Base-by-base conservation (phyloP, 768 basidiomycete species). In the Leccinum aurantiacum region DNA sequence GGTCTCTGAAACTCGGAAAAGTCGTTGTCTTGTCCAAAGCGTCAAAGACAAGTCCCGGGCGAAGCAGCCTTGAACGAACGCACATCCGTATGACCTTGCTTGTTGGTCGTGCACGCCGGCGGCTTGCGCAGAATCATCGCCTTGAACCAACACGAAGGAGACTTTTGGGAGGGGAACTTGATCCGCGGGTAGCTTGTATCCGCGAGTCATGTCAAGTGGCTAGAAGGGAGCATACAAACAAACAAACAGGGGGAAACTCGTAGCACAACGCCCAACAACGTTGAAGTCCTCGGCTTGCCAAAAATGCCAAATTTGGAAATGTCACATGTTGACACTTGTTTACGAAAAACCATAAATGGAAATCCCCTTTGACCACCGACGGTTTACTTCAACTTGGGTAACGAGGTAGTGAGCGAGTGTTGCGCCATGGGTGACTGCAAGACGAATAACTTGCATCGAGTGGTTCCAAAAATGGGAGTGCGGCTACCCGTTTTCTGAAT, bases 51-150 rank as follows among this genome's bases (percentile, higher is more conserved):
- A 11, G 44, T 46, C 58, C 9, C 22, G 11, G 25, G 33, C 27
- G 22, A 50, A 67, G 33, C 46, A 25, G 46, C 1, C 22, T n/a
- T 29, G 47, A 35, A 24, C 14, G 65, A 46, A 80, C 88, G 65
- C 65, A 91, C 91, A 92, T 60, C 91, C 91, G 76, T 86, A 92
- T 19, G 83, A 82, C 67, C 84, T 76, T 7, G 85, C 83, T 64
- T 86, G 82, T 25, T 76, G 72, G 65, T 91, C 87, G 53, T 83
- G 80, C 3, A 88, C 85, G 9, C 89, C 89, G 14, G 80, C 78
- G 19, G 82, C 85, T 50, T 85, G 79, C 3, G 82, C 82, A 3
- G 83, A 80, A 51, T 79, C 79, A 15, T 87, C 87, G 67, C 88
- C 87, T 63, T 85, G 78, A 25, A 90, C 79, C 63, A 85, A 80